Conservation (phyloP, 495 filamentous ascomycete genomes). For the Cladorrhinum samala region DNA sequence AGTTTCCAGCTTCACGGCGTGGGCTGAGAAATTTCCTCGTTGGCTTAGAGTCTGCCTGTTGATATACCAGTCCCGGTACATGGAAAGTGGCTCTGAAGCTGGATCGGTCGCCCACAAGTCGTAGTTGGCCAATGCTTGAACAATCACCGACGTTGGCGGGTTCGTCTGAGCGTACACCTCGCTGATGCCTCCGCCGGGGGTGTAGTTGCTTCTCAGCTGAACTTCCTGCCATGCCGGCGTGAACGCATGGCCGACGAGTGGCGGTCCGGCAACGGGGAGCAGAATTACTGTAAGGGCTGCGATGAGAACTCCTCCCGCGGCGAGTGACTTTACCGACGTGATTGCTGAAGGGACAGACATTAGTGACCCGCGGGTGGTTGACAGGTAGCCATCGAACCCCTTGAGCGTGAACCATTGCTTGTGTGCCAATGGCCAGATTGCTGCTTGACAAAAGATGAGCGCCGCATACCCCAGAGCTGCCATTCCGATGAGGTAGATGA, state of each 20-base stretch:
- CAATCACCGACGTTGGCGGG: slow-evolving; percentile 23
- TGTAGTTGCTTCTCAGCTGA: slow-evolving; percentile 19
- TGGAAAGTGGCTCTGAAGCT: slow-evolving; percentile 21
- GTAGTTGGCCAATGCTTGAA: slow-evolving; percentile 19
- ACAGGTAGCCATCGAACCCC: slow-evolving; percentile 22
- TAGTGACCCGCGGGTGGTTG: slow-evolving; percentile 18
- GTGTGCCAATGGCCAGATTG: slow-evolving; percentile 23
- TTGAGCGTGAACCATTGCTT: slow-evolving; percentile 21
- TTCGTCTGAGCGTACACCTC: slow-evolving; percentile 23
- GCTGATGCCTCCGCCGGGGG: slow-evolving; percentile 16
- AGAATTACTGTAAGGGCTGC: slow-evolving; percentile 12
- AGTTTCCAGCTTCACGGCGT: slow-evolving; percentile 19
- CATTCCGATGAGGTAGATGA: slow-evolving; percentile 24
- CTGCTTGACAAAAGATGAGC: slow-evolving; percentile 17
- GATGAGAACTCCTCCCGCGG: slow-evolving; percentile 13
- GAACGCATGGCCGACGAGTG: slow-evolving; percentile 25
- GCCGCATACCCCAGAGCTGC: slow-evolving; percentile 17
- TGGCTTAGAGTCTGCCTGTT: slow-evolving; percentile 16
- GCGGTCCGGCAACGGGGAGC: slow-evolving; percentile 17
- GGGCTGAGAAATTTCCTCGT: slow-evolving; percentile 19
- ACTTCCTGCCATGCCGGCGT: slow-evolving; percentile 10
- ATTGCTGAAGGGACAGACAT: slow-evolving; percentile 16
- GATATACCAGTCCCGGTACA: slow-evolving; percentile 26
- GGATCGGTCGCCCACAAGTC: slow-evolving; percentile 21
- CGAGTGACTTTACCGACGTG: slow-evolving; percentile 10